Evolutionary conservation across 371 early-diverging fungal genomes (phyloP), one percentile per base, ranked within the genome.

Genomic region (Apophysomyces trapeziformis): DNA sequence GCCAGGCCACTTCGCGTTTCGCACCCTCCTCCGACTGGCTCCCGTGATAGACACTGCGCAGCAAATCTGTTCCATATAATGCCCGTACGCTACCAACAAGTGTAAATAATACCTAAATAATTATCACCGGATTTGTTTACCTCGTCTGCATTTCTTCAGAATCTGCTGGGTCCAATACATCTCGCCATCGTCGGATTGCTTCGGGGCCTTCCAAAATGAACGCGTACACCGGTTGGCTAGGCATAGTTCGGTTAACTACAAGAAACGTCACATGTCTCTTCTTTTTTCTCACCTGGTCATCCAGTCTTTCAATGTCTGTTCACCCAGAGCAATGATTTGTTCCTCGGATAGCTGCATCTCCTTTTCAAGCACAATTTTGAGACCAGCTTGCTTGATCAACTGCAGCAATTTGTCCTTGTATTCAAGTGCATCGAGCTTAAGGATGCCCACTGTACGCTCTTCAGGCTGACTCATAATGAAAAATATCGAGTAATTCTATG

Each of bases 181-280:
- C 54, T 47, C 44, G 64, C 75, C 74, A 72, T 36, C 45, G 66
- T 46, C 65, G 43, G 43, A 72, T 63, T 21, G 68, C 78, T 61
- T 72, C 69, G 38, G 63, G 37, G 38, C 75, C 75, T 67, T 77
- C 75, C 57, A 77, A 62, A 21, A 74, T 46, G 26, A 74, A 67
- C 21, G 65, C 78, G 67, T 67, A 69, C 3, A 72, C 67, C 9
- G 64, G 71, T 57, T 65, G 61, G 14, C 74, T 76, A 63, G 41
- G 16, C 21, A 57, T 50, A 38, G 36, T 26, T 21, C 38, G 44
- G 57, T 60, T 16, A 60, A 60, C 32, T n/a, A 35, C 39, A 35
- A 11, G 14, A 32, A 26, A 39, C 18, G 21, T 43, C 26, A 18
- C 26, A 46, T 36, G 12, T 11, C 14, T 47, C 37, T 37, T 14